phyloP scores from a whole-genome alignment of 768 basidiomycete species.

The Suillus weaverae region DNA sequence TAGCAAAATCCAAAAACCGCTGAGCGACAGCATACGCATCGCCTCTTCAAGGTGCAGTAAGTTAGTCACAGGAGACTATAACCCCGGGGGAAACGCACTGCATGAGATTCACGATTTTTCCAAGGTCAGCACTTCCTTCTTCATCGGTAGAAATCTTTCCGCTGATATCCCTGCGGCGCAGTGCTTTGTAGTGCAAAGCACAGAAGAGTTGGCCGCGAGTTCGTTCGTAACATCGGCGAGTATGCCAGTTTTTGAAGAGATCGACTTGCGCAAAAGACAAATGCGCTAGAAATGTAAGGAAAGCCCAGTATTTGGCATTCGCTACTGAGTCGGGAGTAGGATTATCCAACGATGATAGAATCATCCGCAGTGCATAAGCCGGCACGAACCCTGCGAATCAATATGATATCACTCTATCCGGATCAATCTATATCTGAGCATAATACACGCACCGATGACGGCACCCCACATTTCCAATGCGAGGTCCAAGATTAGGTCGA shows the following conservation, averaged over 20 bases:
- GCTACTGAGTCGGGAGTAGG: constrained; percentile 39
- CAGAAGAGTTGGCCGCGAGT: constrained; percentile 74
- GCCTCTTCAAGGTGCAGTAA: constrained; percentile 42
- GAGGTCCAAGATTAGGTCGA: constrained; percentile 65
- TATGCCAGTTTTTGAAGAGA: constrained; percentile 64
- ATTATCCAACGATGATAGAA: constrained; percentile 50
- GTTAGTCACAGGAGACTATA: constrained; percentile 8
- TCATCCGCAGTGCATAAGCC: constrained; percentile 62
- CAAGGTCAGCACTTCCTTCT: constrained; percentile 52
- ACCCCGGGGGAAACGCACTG: constrained; percentile 44
- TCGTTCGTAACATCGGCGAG: constrained; percentile 67
- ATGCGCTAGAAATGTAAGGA: constrained; percentile 59
- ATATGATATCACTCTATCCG: neutral
- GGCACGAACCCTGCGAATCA: constrained; percentile 57
- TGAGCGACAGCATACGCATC: constrained; percentile 71
- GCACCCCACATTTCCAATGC: constrained; percentile 61
- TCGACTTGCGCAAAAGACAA: constrained; percentile 70
- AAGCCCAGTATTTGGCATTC: constrained; percentile 58
- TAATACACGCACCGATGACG: constrained; percentile 43
- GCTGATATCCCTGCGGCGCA: constrained; percentile 58
- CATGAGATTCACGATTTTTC: constrained; percentile 75
- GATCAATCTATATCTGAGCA: neutral
- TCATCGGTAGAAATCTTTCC: constrained; percentile 42
- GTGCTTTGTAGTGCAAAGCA: constrained; percentile 65
- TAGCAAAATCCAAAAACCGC: constrained; percentile 73